phyloP scores from a whole-genome alignment of 2,329 filamentous ascomycete genomes.

The Chaetomiaceae sp. region DNA sequence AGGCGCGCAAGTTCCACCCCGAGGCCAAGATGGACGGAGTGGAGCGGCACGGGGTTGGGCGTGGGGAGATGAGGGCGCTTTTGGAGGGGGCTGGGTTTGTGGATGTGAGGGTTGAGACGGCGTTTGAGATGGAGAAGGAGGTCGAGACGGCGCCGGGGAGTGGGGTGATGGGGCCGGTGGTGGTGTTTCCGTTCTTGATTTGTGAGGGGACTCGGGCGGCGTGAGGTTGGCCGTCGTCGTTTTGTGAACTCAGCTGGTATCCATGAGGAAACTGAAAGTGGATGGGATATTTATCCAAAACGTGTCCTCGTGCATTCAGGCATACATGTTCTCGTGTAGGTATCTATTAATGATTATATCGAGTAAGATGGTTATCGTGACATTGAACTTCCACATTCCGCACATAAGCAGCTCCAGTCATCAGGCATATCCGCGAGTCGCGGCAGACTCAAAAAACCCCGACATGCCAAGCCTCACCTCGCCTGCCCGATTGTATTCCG shows the following conservation, averaged over 20 bases:
- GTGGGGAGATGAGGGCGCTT: slow-evolving; percentile 36
- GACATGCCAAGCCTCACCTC: slow-evolving; percentile 14
- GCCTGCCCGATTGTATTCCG: slow-evolving; percentile 28
- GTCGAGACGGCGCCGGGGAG: slow-evolving; percentile 43
- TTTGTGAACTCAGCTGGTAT: too few species aligned
- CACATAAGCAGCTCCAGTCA: neutral
- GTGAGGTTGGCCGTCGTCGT: too few species aligned
- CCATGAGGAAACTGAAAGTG: too few species aligned
- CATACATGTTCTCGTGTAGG: too few species aligned
- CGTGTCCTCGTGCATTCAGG: too few species aligned
- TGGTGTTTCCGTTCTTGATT: slow-evolving; percentile 38
- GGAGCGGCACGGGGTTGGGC: slow-evolving; percentile 48
- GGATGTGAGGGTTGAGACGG: slow-evolving; percentile 43
- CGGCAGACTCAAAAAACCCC: neutral
- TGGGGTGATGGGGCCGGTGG: slow-evolving; percentile 31
- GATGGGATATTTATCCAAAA: too few species aligned
- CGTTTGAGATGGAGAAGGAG: slow-evolving; percentile 45
- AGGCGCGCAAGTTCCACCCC: slow-evolving; percentile 49
- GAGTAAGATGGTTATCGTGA: neutral
- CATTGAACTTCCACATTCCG: neutral
- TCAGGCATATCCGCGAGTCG: too few species aligned
- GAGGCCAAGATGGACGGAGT: slow-evolving; percentile 48
- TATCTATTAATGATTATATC: neutral
- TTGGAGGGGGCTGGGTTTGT: slow-evolving; percentile 45
- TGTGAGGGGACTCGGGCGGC: slow-evolving; percentile 30